These are phyloP conservation scores for Colletotrichum acutatum DNA, from an alignment of 2,329 filamentous ascomycete species.

Conservation along the genomic window DNA sequence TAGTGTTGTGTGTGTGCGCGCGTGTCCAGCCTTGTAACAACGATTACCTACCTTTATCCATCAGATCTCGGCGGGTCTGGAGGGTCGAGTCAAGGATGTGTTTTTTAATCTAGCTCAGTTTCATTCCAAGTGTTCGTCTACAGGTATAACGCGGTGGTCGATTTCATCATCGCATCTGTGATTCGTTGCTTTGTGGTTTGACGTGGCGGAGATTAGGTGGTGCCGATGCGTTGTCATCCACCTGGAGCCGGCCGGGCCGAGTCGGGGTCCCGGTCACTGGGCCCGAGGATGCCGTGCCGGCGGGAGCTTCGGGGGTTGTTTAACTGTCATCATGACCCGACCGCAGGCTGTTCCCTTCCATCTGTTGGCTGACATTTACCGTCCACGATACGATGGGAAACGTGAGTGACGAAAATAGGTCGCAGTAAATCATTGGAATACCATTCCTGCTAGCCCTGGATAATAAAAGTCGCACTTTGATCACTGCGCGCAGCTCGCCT, in stretches of 20 bases:
- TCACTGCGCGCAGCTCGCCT: constrained; percentile 27
- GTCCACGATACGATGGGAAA: background rate
- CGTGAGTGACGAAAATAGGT: background rate
- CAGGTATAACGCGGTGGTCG: too few relatives aligned
- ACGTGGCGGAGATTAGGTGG: background rate
- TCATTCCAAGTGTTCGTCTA: background rate
- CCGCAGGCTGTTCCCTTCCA: background rate
- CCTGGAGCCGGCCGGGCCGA: background rate
- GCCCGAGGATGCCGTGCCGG: background rate
- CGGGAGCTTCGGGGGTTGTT: background rate
- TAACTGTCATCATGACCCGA: background rate
- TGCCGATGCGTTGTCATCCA: background rate
- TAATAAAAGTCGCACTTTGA: constrained; percentile 25
- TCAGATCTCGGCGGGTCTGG: background rate
- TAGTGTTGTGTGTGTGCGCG: constrained; percentile 20
- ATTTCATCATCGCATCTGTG: background rate
- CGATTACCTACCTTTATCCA: background rate
- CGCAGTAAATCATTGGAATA: constrained; percentile 21
- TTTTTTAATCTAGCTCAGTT: background rate
- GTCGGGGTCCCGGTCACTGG: background rate
- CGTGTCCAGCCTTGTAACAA: constrained; percentile 16
- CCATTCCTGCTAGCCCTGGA: constrained; percentile 27
- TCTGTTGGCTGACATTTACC: background rate
- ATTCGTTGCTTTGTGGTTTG: too few relatives aligned
- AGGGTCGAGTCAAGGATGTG: background rate